Base-by-base conservation (phyloP, 2,329 filamentous ascomycete species). In the Beauveria scarabaeidicola region DNA sequence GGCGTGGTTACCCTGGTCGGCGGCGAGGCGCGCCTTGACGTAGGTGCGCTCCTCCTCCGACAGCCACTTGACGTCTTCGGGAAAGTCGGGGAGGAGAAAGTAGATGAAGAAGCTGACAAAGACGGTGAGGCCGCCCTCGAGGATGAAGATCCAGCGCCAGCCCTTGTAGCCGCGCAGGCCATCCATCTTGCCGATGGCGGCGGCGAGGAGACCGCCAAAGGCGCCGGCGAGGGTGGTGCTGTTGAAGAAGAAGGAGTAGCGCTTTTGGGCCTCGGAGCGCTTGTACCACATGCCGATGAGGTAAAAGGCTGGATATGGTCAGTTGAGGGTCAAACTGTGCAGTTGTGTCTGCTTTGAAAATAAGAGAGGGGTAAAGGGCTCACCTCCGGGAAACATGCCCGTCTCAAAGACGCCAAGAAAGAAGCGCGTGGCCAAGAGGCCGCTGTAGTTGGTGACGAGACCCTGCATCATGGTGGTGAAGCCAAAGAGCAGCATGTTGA, bases 171-270 rank as follows among this genome's bases (percentile, higher is more conserved):
- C 84, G 9, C 77, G 73, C 11, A 89, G 64, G 3, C 82, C 82
- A 64, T 91, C 82, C 89, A 96, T 92, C 68, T 94, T 90, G n/a
- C 90, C 90, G 63, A 97, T 95, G 0, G 87, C 92, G 1, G 85
- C 87, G 1, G 92, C 92, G 5, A 97, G 79, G 1, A 97, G 80
- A 2, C 91, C 91, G 47, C 90, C 91, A 67, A 96, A 97, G 0
- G 91, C 89, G 36, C 89, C 89, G 1, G 89, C 89, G 3, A 93
- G 77, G 0, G 87, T 89, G 0, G 89, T 92, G 29, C 82, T 90
- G 68, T 83, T 86, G 78, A 97, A 97, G 79, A 97, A 97, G 78
- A 97, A 92, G 17, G 87, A 89, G 75, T 92, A 97, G 32, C 94
- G 86, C 68, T 91, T 90, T 74, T 97, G 93, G 2, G 92, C 91